These are phyloP conservation scores for Penicillium sp. DNA, from an alignment of 2,329 filamentous ascomycete species.

Conservation along the genomic window DNA sequence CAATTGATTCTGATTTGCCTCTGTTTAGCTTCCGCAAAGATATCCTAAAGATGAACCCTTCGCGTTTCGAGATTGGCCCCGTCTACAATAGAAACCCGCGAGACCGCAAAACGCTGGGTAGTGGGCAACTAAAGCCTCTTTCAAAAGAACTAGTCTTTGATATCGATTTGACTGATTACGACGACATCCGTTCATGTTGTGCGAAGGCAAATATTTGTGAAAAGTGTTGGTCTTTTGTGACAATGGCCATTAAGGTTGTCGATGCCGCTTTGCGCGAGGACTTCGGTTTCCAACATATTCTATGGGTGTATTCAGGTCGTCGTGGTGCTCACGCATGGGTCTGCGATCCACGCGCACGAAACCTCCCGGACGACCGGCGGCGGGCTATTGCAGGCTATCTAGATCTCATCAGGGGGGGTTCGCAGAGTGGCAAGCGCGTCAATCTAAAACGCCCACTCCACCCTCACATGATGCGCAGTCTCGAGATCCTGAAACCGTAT, in stretches of 20 bases:
- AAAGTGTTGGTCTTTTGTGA: slow-evolving; percentile 97
- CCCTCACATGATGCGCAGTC: slow-evolving; percentile 83
- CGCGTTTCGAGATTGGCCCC: slow-evolving; percentile 98
- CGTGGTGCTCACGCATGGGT: slow-evolving; percentile 98
- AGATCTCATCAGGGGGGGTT: slow-evolving; percentile 84
- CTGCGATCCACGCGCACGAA: slow-evolving; percentile 84
- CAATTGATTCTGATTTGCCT: neutral
- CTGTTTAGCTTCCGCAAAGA: slow-evolving; percentile 79
- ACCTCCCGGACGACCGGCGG: slow-evolving; percentile 83
- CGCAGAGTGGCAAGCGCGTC: slow-evolving; percentile 84
- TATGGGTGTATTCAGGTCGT: slow-evolving; percentile 98
- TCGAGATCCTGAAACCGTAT: slow-evolving; percentile 81
- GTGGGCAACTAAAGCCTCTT: slow-evolving; percentile 80
- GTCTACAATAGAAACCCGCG: slow-evolving; percentile 93
- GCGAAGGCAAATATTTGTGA: slow-evolving; percentile 89
- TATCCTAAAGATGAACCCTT: slow-evolving; percentile 83
- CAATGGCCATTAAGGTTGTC: slow-evolving; percentile 94
- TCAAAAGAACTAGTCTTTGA: slow-evolving; percentile 97
- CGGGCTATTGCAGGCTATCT: slow-evolving; percentile 87
- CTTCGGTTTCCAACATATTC: slow-evolving; percentile 94
- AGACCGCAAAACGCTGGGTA: slow-evolving; percentile 83
- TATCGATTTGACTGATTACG: slow-evolving; percentile 99
- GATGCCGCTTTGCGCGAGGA: slow-evolving; percentile 87
- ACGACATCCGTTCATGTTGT: slow-evolving; percentile 94
- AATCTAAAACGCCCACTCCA: slow-evolving; percentile 85